Percentiles rank a stretch among this genome's conserved stretches.
Conservation (phyloP, 2,329 filamentous ascomycete species). For the Leptographium flavum region DNA sequence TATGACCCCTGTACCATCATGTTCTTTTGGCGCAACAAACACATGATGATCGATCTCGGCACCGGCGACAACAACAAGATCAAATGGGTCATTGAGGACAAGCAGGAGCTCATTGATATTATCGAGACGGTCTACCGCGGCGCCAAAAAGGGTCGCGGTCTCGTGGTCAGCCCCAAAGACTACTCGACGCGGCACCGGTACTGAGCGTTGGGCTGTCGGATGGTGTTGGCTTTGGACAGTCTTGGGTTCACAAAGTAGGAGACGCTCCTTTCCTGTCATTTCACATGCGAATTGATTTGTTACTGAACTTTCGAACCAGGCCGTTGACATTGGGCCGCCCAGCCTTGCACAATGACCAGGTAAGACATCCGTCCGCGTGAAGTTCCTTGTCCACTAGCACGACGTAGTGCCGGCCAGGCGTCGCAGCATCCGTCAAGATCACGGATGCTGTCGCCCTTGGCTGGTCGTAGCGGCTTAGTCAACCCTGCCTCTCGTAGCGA, state of each 20-base stretch:
- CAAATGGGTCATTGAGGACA: conserved; percentile 56
- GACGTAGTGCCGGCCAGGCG: no score
- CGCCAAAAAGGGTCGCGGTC: conserved; percentile 94
- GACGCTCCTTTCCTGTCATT: background rate
- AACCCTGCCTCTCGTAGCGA: no score
- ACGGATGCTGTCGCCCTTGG: no score
- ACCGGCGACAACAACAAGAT: conserved; percentile 84
- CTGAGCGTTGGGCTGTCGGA: conserved; percentile 19
- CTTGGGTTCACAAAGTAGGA: background rate
- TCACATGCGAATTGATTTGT: background rate
- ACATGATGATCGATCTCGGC: conserved; percentile 97
- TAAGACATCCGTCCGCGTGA: background rate
- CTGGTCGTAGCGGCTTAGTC: no score
- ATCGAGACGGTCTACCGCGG: conserved; percentile 95
- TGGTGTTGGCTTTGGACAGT: background rate
- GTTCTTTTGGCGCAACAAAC: conserved; percentile 88
- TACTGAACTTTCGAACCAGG: background rate
- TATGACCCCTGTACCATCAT: conserved; percentile 73
- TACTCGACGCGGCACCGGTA: conserved; percentile 56
- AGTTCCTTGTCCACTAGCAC: no score
- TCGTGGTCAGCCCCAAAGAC: conserved; percentile 92
- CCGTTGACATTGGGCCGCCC: background rate
- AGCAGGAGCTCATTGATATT: conserved; percentile 97
- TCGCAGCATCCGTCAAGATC: no score
- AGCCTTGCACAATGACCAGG: background rate